Base-by-base conservation (phyloP, 2,329 filamentous ascomycete species). In the Coniochaeta pulveracea region DNA sequence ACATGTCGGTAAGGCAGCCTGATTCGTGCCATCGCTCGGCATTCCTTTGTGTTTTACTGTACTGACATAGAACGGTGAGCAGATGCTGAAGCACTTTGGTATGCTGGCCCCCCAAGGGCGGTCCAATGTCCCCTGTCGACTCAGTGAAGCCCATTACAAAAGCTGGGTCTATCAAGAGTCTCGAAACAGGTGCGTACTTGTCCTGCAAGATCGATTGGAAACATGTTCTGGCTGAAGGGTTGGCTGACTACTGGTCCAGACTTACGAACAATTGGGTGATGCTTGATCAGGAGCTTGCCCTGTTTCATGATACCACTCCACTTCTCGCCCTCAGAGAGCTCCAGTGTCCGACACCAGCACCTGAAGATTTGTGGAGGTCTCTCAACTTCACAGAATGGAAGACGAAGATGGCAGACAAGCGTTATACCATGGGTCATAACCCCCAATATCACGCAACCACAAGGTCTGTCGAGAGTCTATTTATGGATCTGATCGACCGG, bases 261-360 rank as follows among this genome's bases (percentile, higher is more conserved):
- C 60, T 84, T 19, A 71, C 80, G n/a, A 82, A 84, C 54, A 80
- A 78, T 35, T 84, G 78, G 74, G 72, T 79, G 14, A 80, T 81
- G 70, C 66, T 80, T 16, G 80, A 85, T 47, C 78, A 83, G 45
- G 80, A 85, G 51, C 58, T 81, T 35, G 72, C 73, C 30, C 57
- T 81, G 7, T 80, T 80, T 54, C 67, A 79, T 42, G 76, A 81
- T 45, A 70, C 65, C 1, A 61, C 64, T 2, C 72, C 76, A 0
- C 56, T 80, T 19, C 69, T 84, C 36, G 70, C 75, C 10, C 68
- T 80, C 34, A 76, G 69, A 19, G 76, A 83, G 37, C 67, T 82
- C 30, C 65, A 66, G 15, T 70, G 73, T 26, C 73, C 77, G 4
- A 69, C 84, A 47, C 79, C 79, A 4, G 57, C 58, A 4, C 53